Conservation (phyloP, 768 basidiomycete species). For the Pleurotus djamor region DNA sequence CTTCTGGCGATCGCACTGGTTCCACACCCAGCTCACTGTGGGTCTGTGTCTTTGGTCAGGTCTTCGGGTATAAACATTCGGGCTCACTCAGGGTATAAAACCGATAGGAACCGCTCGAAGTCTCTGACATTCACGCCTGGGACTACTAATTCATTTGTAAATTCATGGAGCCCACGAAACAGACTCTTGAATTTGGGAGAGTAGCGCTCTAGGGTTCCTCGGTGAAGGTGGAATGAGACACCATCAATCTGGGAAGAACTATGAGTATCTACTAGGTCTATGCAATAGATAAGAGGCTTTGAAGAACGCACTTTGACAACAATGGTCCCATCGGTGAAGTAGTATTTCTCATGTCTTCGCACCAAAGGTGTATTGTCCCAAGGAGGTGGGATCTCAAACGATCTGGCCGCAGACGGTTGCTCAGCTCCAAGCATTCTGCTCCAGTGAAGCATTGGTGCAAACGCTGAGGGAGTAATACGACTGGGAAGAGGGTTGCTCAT, state of each 20-base stretch:
- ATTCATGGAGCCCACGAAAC: background rate
- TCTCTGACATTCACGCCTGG: background rate
- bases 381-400: too few relatives aligned
- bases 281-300: too few relatives aligned
- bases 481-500: too few relatives aligned
- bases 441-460: too few relatives aligned
- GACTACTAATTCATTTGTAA: background rate
- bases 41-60: background rate
- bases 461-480: too few relatives aligned
- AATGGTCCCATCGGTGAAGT: too few relatives aligned
- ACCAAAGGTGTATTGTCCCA: too few relatives aligned
- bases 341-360: too few relatives aligned
- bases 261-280: too few relatives aligned
- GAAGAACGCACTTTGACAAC: too few relatives aligned
- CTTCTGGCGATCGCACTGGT: background rate
- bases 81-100: constrained; percentile 1
- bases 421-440: too few relatives aligned
- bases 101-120: background rate
- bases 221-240: background rate
- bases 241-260: background rate
- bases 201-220: background rate
- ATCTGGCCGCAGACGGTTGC: too few relatives aligned
- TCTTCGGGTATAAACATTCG: background rate
- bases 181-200: background rate
- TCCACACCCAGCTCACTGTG: background rate